Conservation (phyloP, 179 eudicot genomes). For the Sideroxylon spinosum region DNA sequence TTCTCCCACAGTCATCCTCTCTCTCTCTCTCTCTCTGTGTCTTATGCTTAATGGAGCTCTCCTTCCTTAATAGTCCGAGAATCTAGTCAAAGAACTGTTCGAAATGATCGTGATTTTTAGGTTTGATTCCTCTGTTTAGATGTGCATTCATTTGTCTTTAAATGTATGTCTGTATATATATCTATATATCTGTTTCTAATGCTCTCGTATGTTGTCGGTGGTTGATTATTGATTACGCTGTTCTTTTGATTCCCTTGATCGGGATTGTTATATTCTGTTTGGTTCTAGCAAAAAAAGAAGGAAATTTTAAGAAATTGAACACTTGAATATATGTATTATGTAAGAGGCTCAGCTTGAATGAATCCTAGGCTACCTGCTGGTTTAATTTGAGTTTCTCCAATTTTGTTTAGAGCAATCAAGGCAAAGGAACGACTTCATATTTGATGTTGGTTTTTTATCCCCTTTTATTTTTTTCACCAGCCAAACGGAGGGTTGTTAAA, state of each 20-base stretch:
- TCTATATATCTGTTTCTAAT: background rate
- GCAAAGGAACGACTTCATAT: background rate
- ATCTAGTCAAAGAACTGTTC: background rate
- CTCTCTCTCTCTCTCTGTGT: background rate
- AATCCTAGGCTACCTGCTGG: background rate
- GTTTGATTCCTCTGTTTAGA: background rate
- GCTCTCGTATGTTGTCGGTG: too few species aligned
- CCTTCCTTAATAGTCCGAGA: background rate
- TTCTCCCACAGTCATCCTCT: background rate
- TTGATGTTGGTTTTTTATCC: background rate
- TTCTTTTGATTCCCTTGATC: background rate
- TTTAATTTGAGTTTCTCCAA: background rate
- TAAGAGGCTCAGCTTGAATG: background rate
- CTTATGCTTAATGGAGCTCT: background rate
- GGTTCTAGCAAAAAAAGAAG: background rate
- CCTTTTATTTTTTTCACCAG: background rate
- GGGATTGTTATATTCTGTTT: too few species aligned
- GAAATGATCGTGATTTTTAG: constrained; percentile 1
- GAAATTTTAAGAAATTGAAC: background rate
- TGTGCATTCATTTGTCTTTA: background rate
- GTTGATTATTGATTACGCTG: background rate
- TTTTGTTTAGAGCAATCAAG: background rate
- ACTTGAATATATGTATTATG: background rate
- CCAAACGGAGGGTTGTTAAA: background rate
- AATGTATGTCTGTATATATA: background rate